Base-by-base conservation (phyloP, 345 rosid species). In the Citrus australasica region DNA sequence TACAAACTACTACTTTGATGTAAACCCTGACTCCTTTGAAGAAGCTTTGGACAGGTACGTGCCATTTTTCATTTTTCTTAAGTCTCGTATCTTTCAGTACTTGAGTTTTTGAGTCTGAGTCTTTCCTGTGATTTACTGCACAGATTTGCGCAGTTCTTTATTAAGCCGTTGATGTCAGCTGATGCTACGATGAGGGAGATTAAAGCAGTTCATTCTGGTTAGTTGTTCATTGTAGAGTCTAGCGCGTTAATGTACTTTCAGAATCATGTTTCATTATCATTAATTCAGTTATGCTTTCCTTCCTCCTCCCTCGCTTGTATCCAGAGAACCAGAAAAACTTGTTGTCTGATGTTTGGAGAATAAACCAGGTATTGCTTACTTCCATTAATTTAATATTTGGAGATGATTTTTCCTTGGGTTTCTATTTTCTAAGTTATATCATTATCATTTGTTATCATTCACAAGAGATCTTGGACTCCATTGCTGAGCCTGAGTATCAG, bases 161-260 rank as follows among this genome's bases (percentile, higher is more conserved):
- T 93, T 65, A 92, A 90, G 72, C 99, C 98, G 59, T 85, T 95
- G 83, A 92, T 95, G 94, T 90, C 98, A 11, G 90, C 93, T 75
- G 99, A 95, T 73, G 99, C 99, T 60, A 93, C 98, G 35, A 90
- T 30, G 60, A 91, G 99, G 86, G 98, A 95, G 82, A 92, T 93
- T 33, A 95, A 91, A 83, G 97, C 97, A 7, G 97, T 95, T 75
- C 97, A 93, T 85, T 95, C 98, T 86, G 99, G 98, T 95, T 77
- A n/a, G 86, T 40, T 51, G 8, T 79, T 65, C 3, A 4, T 59
- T 74, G 35, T 63, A 56, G 27, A 55, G 35, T 69, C 67, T 30
- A 56, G 58, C 42, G 19, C 33, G 5, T 32, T 32, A 32, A 56
- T 27, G 25, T 55, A 25, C 30, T 61, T 74, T 59, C 22, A 22